Evolutionary conservation across 257 asterid genomes (phyloP), one percentile per base, ranked within the genome.

Genomic region (Lycium barbarum): DNA sequence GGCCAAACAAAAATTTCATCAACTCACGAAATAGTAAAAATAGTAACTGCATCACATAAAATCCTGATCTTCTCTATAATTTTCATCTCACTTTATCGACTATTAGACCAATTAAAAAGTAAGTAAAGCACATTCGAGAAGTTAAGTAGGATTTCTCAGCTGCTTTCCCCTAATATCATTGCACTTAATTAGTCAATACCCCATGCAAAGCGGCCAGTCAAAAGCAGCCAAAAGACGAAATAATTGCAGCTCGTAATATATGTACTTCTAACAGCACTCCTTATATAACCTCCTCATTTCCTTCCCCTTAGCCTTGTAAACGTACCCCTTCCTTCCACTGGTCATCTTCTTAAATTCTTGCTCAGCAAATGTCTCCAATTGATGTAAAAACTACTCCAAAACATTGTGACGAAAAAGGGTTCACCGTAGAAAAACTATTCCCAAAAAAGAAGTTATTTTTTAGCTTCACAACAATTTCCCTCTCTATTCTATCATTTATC

Each of bases 361-460:
- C 79, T 79, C 26, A 9, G 65, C 90, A 91, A 89, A 97, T 97
- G 99, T 94, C 99, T 90, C 83, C 81, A 90, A 73, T 93, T 84
- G 18, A 85, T 86, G 96, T 72, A 84, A 88, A 65, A 83, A 92
- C 99, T 71, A 92, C 99, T 71, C 99, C 99, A 86, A 92, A 97
- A 90, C 97, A 95, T 88, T 97, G 99, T 82, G 95, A 90, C 81
- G 93, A 94, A 86, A 88, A 91, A 79, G 65, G 88, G 38, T 61
- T 86, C 84, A 85, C 6, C 65, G 3, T 71, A 58, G 68, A 86
- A 20, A 80, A 62, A 35, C 53, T 58, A 82, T 89, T 88, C 55
- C 86, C 93, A 89, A 92, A 90, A 92, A 93, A 90, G 66, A 96
- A 91, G 57, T 78, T 89, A 79, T 88, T 86, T 83, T 84, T 68